These are phyloP conservation scores for Herpetospermum pedunculosum DNA, from an alignment of 306 rosid genomes.

Conservation along the genomic window DNA sequence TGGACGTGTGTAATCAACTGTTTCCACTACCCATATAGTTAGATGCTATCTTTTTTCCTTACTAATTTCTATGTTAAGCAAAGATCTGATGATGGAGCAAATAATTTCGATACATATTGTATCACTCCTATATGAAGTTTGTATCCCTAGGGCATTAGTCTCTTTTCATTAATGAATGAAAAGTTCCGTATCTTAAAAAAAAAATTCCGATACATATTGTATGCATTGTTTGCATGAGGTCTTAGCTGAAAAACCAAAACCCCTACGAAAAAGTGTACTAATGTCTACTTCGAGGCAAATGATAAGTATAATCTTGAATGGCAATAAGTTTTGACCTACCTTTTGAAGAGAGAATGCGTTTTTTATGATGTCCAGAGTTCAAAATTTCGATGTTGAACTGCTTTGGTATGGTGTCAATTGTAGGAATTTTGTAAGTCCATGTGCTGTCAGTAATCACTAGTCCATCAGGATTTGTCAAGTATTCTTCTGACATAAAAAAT, in stretches of 20 bases:
- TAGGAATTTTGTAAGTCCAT: slow-evolving; percentile 83
- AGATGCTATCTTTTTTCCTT: background rate
- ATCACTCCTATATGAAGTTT: no score
- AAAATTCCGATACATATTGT: no score
- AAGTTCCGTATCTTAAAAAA: no score
- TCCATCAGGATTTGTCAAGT: slow-evolving; percentile 45
- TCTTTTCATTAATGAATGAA: no score
- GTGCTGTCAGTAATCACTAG: slow-evolving; percentile 59
- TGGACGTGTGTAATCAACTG: background rate
- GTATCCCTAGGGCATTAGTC: no score
- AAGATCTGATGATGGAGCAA: background rate
- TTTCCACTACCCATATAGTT: background rate
- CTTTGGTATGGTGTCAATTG: slow-evolving; percentile 74
- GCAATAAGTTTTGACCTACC: slow-evolving; percentile 27
- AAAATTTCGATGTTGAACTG: slow-evolving; percentile 70
- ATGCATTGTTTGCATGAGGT: background rate
- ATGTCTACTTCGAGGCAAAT: no score
- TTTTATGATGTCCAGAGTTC: slow-evolving; percentile 65
- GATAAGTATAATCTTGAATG: background rate
- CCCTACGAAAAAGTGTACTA: background rate
- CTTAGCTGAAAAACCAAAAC: background rate
- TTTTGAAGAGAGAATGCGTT: slow-evolving; percentile 80
- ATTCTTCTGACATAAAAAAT: slow-evolving; percentile 88
- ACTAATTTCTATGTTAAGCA: background rate
- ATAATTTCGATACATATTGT: background rate